phyloP scores from a whole-genome alignment of 768 basidiomycete genomes.

The Leccinum obscurum region DNA sequence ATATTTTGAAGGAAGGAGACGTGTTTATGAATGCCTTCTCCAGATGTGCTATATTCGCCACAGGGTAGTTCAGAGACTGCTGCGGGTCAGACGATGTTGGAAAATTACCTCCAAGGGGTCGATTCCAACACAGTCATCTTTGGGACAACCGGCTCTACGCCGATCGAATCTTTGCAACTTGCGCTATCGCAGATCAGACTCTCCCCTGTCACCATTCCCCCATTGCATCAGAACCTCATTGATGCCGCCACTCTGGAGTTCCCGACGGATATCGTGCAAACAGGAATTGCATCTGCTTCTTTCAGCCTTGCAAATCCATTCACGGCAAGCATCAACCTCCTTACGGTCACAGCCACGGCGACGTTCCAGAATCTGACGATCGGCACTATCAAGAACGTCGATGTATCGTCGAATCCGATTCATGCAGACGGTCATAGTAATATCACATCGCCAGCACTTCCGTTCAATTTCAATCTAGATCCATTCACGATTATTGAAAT shows the following conservation, averaged over 20 bases:
- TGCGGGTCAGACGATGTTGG: slow-evolving; percentile 56
- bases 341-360: slow-evolving; percentile 53
- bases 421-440: slow-evolving; percentile 58
- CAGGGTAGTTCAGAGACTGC: slow-evolving; percentile 48
- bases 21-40: slow-evolving; percentile 5
- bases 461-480: slow-evolving; percentile 64
- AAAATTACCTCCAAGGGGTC: slow-evolving; percentile 69
- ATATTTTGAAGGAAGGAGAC: not conserved
- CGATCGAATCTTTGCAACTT: slow-evolving; percentile 57
- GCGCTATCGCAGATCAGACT: slow-evolving; percentile 63
- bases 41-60: slow-evolving; percentile 62
- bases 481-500: slow-evolving; percentile 61
- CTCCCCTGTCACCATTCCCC: slow-evolving; percentile 63
- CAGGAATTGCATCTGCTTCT: slow-evolving; percentile 55
- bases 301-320: slow-evolving; percentile 69
- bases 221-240: slow-evolving; percentile 62
- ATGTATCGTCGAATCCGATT: slow-evolving; percentile 57
- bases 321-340: slow-evolving; percentile 66
- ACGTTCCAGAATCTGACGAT: slow-evolving; percentile 55
- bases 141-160: slow-evolving; percentile 56
- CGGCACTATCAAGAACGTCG: slow-evolving; percentile 57
- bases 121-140: slow-evolving; percentile 54
- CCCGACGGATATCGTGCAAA: slow-evolving; percentile 60
- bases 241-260: slow-evolving; percentile 55
- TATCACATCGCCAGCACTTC: slow-evolving; percentile 55